Percentiles rank a stretch among this genome's conserved stretches.
phyloP scores from a whole-genome alignment of 2,329 filamentous ascomycete species.

The Hawksworthiomyces lignivorus region DNA sequence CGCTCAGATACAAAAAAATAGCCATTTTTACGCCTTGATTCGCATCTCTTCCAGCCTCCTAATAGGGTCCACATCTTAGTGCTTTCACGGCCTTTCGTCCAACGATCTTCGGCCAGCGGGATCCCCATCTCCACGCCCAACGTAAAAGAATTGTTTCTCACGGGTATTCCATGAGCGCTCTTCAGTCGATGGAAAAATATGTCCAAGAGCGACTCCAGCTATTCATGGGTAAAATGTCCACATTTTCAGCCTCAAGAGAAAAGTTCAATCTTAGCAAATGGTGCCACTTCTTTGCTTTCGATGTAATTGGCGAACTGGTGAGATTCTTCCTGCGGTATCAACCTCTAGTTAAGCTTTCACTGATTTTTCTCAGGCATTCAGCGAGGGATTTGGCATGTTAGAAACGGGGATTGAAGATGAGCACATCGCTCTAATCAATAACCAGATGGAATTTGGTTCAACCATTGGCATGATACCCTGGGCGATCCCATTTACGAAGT shows the following conservation, averaged over 20 bases:
- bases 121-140: slow-evolving; percentile 8
- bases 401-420: slow-evolving; percentile 8
- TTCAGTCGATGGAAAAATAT: slow-evolving; percentile 9
- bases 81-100: slow-evolving; percentile 7
- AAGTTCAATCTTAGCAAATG: slow-evolving; percentile 5
- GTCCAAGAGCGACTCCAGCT: slow-evolving; percentile 7
- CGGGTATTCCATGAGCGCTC: slow-evolving; percentile 9
- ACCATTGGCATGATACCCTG: slow-evolving; percentile 8
- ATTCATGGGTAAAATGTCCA: slow-evolving; percentile 8
- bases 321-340: no score
- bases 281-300: slow-evolving; percentile 11
- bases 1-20: no score
- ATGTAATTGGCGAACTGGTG: slow-evolving; percentile 10
- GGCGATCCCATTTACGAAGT: slow-evolving; percentile 5
- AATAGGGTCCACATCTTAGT: slow-evolving; percentile 1
- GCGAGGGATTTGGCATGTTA: slow-evolving; percentile 10
- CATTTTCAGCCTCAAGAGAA: slow-evolving; percentile 3
- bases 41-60: not conserved
- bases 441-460: slow-evolving; percentile 11
- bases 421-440: slow-evolving; percentile 9
- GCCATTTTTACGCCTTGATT: no score
- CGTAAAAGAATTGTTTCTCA: slow-evolving; percentile 10
- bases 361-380: slow-evolving; percentile 4
- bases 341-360: no score
- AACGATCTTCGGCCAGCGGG: slow-evolving; percentile 8